Evolutionary conservation across 108 stramenopile species (phyloP).

Genomic region (Cyclotella sp.): DNA sequence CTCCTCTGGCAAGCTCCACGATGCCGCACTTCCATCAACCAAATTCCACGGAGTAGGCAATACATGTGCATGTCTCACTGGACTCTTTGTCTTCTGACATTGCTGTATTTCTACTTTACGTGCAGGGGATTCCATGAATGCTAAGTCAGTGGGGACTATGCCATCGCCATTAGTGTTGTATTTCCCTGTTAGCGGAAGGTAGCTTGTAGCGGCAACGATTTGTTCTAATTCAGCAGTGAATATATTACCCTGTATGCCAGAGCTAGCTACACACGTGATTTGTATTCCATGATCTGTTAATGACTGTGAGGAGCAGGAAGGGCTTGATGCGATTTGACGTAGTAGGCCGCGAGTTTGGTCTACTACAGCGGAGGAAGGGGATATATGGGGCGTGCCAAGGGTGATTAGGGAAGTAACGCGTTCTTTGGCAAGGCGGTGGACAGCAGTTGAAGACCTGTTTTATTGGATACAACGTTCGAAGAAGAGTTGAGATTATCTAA

Average conservation of each 20-base stretch:
- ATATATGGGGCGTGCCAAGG: constrained; percentile 74
- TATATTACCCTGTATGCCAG: constrained; percentile 55
- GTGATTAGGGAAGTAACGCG: constrained; percentile 67
- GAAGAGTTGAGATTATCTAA: neutral
- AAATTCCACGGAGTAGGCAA: constrained; percentile 85
- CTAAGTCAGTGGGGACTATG: constrained; percentile 72
- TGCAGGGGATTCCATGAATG: constrained; percentile 76
- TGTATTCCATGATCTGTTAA: constrained; percentile 59
- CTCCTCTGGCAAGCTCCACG: constrained; percentile 59
- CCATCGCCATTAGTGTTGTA: constrained; percentile 68
- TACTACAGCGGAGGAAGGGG: constrained; percentile 67
- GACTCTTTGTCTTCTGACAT: constrained; percentile 52
- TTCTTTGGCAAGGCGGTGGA: constrained; percentile 47
- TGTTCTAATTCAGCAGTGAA: constrained; percentile 67
- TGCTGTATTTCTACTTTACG: constrained; percentile 58
- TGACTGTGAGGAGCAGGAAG: constrained; percentile 56
- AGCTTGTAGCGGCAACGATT: constrained; percentile 70
- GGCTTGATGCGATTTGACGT: constrained; percentile 57
- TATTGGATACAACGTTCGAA: neutral
- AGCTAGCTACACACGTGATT: constrained; percentile 71
- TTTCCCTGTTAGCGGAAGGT: constrained; percentile 64
- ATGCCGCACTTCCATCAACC: constrained; percentile 66
- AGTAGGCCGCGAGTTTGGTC: constrained; percentile 83
- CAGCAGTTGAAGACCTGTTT: constrained; percentile 61
- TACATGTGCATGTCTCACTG: constrained; percentile 77